Percentiles rank a stretch among this genome's conserved stretches.
Conservation (phyloP, 2,329 filamentous ascomycete species). For the Ilyonectria destructans region DNA sequence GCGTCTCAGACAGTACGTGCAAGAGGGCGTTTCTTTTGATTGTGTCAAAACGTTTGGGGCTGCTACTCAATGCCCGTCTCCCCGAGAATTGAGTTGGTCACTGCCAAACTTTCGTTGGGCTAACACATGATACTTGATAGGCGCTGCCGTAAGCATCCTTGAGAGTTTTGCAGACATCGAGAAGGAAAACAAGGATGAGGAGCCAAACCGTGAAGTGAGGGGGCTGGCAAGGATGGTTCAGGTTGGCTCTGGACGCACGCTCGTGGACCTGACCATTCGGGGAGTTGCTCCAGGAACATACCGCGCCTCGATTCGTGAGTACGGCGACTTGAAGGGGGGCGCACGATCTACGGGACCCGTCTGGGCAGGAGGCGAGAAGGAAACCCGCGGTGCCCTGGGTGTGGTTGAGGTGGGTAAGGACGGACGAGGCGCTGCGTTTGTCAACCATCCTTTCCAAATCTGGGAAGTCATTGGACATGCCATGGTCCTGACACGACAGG, state of each 20-base stretch:
- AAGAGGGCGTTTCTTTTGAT: conserved; percentile 28
- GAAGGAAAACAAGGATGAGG: conserved; percentile 63
- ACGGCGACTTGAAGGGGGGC: conserved; percentile 88
- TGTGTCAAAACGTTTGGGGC: not conserved
- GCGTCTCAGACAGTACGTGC: conserved; percentile 84
- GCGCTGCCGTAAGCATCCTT: conserved; percentile 93
- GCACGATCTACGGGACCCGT: conserved; percentile 87
- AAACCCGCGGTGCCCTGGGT: conserved; percentile 75
- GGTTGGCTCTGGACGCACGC: conserved; percentile 82
- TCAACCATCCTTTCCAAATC: conserved; percentile 87
- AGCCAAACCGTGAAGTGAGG: conserved; percentile 74
- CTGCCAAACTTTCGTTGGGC: conserved; percentile 10
- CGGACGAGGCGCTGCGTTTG: conserved; percentile 84
- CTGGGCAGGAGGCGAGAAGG: conserved; percentile 75
- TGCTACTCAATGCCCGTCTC: conserved; percentile 2
- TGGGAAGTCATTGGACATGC: conserved; percentile 98
- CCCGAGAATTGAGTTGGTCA: not conserved
- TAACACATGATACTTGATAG: conserved; percentile 56
- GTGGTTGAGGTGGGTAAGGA: conserved; percentile 81
- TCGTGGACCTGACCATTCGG: conserved; percentile 90
- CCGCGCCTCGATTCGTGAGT: conserved; percentile 86
- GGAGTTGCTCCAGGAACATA: conserved; percentile 88
- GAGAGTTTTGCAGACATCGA: conserved; percentile 81
- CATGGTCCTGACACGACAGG: conserved; percentile 84
- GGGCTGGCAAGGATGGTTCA: conserved; percentile 96